Conservation (phyloP, 148 eudicot genomes). For the Rhododendron vialii region DNA sequence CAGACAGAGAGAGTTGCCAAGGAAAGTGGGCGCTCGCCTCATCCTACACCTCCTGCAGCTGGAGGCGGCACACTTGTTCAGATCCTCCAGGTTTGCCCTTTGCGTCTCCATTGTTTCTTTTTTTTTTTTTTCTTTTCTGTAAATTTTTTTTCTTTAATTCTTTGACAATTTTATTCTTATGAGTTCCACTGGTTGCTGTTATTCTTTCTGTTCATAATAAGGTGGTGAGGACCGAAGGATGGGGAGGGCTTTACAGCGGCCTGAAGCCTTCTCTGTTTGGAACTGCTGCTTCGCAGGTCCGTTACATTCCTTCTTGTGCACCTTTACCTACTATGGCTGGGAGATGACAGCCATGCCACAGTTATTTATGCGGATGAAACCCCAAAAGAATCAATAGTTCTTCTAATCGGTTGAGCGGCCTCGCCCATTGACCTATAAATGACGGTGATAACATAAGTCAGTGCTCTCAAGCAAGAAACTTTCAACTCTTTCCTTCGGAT, state of each 20-base stretch:
- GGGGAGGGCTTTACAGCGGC: conserved; percentile 95
- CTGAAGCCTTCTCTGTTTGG: conserved; percentile 92
- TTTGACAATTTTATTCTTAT: not conserved
- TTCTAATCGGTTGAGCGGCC: not conserved
- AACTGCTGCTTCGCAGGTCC: conserved; percentile 85
- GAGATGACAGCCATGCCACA: not conserved
- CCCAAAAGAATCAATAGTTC: not conserved
- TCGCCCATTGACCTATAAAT: not conserved
- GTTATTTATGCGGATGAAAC: not conserved
- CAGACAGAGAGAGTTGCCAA: conserved; percentile 27
- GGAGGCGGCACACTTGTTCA: conserved; percentile 19
- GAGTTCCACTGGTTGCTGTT: not conserved
- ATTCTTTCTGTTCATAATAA: conserved; percentile 16
- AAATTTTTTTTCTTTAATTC: too few species aligned
- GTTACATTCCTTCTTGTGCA: not conserved
- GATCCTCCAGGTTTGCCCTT: conserved; percentile 16
- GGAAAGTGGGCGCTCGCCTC: conserved; percentile 5
- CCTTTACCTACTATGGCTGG: not conserved
- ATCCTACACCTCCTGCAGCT: not conserved
- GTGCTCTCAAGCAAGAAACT: not conserved
- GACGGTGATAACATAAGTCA: not conserved
- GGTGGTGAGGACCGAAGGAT: conserved; percentile 75
- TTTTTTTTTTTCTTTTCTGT: too few species aligned
- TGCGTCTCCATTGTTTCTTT: not conserved
- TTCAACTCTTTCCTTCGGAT: not conserved